These are phyloP conservation scores for Annona cherimola DNA, from an alignment of 164 flowering plant genomes.

Conservation along the genomic window DNA sequence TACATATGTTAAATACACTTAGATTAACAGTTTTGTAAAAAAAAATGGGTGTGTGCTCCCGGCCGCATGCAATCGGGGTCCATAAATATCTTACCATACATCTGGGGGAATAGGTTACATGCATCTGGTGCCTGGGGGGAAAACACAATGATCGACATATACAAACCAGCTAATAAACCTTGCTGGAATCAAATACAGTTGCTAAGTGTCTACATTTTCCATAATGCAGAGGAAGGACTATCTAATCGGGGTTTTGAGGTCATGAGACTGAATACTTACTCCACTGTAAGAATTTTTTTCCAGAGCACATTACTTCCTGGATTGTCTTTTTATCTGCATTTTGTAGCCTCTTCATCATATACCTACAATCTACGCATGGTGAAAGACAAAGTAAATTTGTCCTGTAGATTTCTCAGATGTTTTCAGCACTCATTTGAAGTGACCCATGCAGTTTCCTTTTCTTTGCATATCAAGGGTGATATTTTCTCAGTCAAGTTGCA, in stretches of 20 bases:
- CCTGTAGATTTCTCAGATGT: not conserved
- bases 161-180: not conserved
- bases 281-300: conserved; percentile 49
- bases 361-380: not conserved
- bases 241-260: conserved; percentile 82
- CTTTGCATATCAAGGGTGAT: too few species aligned
- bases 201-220: not conserved
- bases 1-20: too few species aligned
- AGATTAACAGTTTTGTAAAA: too few species aligned
- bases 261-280: conserved; percentile 80
- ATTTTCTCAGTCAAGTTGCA: too few species aligned
- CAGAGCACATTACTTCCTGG: not conserved
- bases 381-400: too few species aligned
- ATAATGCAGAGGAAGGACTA: conserved; percentile 72
- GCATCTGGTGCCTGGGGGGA: too few species aligned
- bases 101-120: too few species aligned
- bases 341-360: not conserved
- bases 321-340: not conserved
- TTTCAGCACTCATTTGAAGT: not conserved
- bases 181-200: not conserved
- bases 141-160: not conserved
- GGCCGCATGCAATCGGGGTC: too few species aligned
- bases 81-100: too few species aligned
- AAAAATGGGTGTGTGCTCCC: too few species aligned
- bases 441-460: not conserved